Evolutionary conservation across 805 yeast genomes (phyloP).

Genomic region (Ogataea sp.): DNA sequence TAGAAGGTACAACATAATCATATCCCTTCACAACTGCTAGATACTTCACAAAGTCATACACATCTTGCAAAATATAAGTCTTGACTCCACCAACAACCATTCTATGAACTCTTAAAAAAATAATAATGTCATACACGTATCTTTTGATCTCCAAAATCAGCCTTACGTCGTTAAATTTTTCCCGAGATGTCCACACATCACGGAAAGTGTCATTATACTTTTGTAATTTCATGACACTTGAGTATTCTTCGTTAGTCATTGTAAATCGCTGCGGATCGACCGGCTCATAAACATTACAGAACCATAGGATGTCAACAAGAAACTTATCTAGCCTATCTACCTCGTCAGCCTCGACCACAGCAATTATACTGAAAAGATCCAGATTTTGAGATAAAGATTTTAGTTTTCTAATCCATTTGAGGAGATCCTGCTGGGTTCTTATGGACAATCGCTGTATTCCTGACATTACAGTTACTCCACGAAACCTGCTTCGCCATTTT

Average conservation of each 20-base stretch:
- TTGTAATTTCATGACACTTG: background rate
- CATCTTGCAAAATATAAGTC: slow-evolving; percentile 34
- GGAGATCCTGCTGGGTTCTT: background rate
- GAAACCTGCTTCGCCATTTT: background rate
- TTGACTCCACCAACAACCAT: slow-evolving; percentile 46
- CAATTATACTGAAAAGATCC: background rate
- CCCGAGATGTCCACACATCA: background rate
- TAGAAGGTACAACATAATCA: slow-evolving; percentile 41
- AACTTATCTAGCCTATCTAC: background rate
- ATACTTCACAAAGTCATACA: slow-evolving; percentile 30
- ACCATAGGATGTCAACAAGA: background rate
- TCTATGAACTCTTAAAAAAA: slow-evolving; percentile 46
- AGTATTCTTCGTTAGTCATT: background rate
- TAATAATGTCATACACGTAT: slow-evolving; percentile 49
- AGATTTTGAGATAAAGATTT: background rate
- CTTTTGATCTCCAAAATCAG: slow-evolving; percentile 42
- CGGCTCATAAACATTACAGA: background rate
- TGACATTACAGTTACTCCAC: background rate
- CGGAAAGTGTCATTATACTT: background rate
- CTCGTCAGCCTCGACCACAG: background rate
- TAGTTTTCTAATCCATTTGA: background rate
- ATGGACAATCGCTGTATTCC: background rate
- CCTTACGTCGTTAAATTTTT: slow-evolving; percentile 13
- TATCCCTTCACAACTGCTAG: slow-evolving; percentile 34
- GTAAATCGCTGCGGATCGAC: background rate